Conservation (phyloP, 257 asterid species). For the Solanum lignicaule region DNA sequence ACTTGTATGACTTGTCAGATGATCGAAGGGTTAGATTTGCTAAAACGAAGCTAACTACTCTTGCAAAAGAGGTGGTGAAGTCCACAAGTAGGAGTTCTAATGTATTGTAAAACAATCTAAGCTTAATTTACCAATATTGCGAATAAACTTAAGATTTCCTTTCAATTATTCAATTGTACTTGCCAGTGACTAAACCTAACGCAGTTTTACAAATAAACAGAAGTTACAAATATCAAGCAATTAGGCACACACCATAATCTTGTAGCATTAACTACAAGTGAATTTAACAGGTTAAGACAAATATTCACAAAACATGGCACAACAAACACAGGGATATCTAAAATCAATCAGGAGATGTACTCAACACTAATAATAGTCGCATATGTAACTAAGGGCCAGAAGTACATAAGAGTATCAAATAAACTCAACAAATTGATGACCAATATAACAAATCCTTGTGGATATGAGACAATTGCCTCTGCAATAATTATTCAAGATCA, state of each 20-base stretch:
- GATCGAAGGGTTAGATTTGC: not conserved
- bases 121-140: not conserved
- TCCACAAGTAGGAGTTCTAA: not conserved
- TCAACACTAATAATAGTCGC: not conserved
- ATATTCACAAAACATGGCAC: not conserved
- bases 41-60: not conserved
- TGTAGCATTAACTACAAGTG: not conserved
- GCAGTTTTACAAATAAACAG: not conserved
- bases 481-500: not conserved
- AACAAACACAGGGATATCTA: not conserved
- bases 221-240: not conserved
- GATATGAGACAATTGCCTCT: not conserved
- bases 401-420: not conserved
- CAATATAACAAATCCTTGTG: not conserved
- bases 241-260: not conserved
- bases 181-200: not conserved
- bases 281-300: not conserved
- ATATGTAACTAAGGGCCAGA: not conserved
- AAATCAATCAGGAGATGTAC: not conserved
- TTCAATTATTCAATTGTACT: not conserved
- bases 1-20: not conserved
- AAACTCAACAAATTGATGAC: not conserved
- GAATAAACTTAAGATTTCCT: not conserved
- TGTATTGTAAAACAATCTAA: not conserved
- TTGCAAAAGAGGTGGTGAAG: conserved; percentile 4